Evolutionary conservation across 768 basidiomycete genomes (phyloP).

Genomic region (Phanerodontia chrysosporium): DNA sequence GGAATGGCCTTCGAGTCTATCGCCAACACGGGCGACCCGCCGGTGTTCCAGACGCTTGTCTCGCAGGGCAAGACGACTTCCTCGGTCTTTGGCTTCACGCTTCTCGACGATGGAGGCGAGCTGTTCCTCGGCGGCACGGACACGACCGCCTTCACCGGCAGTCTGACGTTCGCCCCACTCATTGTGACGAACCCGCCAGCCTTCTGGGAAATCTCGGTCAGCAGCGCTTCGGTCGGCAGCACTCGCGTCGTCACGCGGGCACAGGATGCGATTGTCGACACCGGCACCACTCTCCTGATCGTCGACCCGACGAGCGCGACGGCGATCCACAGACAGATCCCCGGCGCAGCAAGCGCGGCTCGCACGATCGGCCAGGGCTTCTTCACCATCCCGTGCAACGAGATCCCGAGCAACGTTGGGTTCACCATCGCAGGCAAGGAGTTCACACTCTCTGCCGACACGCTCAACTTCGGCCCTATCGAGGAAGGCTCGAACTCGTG

Average conservation of each 20-base stretch:
- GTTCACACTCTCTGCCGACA: slow-evolving; percentile 33
- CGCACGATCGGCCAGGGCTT: slow-evolving; percentile 18
- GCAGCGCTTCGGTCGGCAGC: slow-evolving; percentile 8
- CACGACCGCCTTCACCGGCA: slow-evolving; percentile 38
- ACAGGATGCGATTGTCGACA: slow-evolving; percentile 31
- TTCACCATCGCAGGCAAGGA: slow-evolving; percentile 35
- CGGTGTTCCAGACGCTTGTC: slow-evolving; percentile 38
- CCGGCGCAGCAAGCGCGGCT: not conserved
- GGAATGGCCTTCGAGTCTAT: slow-evolving; percentile 32
- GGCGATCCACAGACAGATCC: not conserved
- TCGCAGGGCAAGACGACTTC: slow-evolving; percentile 29
- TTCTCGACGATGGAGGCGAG: slow-evolving; percentile 40
- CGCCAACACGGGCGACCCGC: slow-evolving; percentile 17
- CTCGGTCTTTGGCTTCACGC: slow-evolving; percentile 45
- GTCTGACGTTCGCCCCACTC: slow-evolving; percentile 36
- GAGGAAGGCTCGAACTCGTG: slow-evolving; percentile 29
- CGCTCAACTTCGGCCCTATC: slow-evolving; percentile 40
- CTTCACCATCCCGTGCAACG: slow-evolving; percentile 35
- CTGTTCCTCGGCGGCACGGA: slow-evolving; percentile 56
- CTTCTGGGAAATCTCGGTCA: slow-evolving; percentile 25
- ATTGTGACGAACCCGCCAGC: slow-evolving; percentile 19
- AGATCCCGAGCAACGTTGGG: slow-evolving; percentile 23
- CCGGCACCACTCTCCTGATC: slow-evolving; percentile 32
- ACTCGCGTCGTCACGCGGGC: not conserved
- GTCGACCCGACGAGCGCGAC: slow-evolving; percentile 23